Evolutionary conservation across 164 flowering plant genomes (phyloP).

Genomic region (Amborella trichopoda): DNA sequence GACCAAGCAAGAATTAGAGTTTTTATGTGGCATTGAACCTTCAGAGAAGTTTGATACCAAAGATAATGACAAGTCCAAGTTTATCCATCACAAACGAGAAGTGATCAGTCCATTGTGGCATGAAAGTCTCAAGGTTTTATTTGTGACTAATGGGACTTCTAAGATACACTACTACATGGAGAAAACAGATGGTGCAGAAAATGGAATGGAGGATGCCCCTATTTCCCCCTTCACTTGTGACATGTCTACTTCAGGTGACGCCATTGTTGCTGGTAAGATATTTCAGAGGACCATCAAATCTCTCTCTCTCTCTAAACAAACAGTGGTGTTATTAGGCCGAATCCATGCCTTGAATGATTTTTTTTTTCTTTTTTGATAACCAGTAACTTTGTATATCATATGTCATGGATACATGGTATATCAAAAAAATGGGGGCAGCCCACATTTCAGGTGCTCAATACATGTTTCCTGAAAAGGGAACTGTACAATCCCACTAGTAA

Average conservation of each 20-base stretch:
- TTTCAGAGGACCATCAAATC: too few relatives aligned
- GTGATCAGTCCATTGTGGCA: slow-evolving; percentile 68
- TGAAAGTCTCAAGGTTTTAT: slow-evolving; percentile 73
- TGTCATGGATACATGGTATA: not conserved
- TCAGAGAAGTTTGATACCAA: slow-evolving; percentile 60
- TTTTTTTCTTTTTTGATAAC: not conserved
- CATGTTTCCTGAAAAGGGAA: not conserved
- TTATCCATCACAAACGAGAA: slow-evolving; percentile 58
- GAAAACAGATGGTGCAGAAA: slow-evolving; percentile 43
- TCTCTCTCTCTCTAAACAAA: too few relatives aligned
- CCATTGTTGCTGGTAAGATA: slow-evolving; percentile 73
- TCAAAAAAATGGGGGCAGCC: not conserved
- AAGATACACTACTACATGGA: slow-evolving; percentile 84
- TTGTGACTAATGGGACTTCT: slow-evolving; percentile 95
- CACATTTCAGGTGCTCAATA: not conserved
- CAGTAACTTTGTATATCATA: not conserved
- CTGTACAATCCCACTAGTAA: not conserved
- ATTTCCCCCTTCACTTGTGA: slow-evolving; percentile 75
- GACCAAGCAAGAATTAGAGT: slow-evolving; percentile 92
- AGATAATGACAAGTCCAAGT: slow-evolving; percentile 52
- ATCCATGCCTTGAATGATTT: not conserved
- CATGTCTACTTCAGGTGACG: slow-evolving; percentile 94
- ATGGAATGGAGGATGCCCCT: slow-evolving; percentile 77
- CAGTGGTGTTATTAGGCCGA: too few relatives aligned
- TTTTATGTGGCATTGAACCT: slow-evolving; percentile 70